Evolutionary conservation across 768 basidiomycete genomes (phyloP).

Genomic region (Mycena sanguinolenta): DNA sequence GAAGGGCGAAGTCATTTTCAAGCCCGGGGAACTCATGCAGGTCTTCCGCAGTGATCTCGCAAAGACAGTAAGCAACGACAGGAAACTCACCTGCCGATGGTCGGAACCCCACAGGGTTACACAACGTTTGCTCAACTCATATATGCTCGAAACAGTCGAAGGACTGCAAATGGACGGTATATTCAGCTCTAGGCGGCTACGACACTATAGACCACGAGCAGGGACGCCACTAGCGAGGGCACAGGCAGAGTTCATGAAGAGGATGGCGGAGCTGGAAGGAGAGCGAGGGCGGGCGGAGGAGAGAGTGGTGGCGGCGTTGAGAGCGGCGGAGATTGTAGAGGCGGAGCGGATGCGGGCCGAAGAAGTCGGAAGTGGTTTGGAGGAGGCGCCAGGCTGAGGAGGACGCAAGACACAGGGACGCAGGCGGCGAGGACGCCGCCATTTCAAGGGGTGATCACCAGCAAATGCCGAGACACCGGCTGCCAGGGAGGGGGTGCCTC

Average conservation of each 20-base stretch:
- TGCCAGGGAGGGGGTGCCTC: no score
- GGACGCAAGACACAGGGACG: no score
- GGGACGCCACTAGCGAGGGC: conserved; percentile 21
- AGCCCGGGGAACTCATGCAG: conserved; percentile 46
- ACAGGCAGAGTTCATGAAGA: conserved; percentile 9
- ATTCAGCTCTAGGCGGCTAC: conserved; percentile 24
- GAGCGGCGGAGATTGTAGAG: conserved; percentile 12
- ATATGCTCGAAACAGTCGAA: conserved; percentile 32
- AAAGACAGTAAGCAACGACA: conserved; percentile 42
- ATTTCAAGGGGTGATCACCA: no score
- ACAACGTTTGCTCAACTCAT: conserved; percentile 33
- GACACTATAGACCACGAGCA: conserved; percentile 17
- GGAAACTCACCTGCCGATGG: conserved; percentile 49
- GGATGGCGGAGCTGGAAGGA: neutral
- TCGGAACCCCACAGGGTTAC: conserved; percentile 41
- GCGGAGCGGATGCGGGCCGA: neutral
- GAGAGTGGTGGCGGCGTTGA: neutral
- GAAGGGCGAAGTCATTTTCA: conserved; percentile 40
- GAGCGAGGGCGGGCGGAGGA: neutral
- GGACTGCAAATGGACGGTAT: conserved; percentile 12
- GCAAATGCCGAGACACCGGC: no score
- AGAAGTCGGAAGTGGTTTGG: neutral
- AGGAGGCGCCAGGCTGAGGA: neutral
- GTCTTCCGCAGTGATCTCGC: conserved; percentile 44
- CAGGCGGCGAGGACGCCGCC: neutral